A percentile compares a stretch with the other conserved stretches of the same genome.
These are phyloP conservation scores for Peribolospora kevripleyi DNA, from an alignment of 768 basidiomycete genomes.

Conservation along the genomic window DNA sequence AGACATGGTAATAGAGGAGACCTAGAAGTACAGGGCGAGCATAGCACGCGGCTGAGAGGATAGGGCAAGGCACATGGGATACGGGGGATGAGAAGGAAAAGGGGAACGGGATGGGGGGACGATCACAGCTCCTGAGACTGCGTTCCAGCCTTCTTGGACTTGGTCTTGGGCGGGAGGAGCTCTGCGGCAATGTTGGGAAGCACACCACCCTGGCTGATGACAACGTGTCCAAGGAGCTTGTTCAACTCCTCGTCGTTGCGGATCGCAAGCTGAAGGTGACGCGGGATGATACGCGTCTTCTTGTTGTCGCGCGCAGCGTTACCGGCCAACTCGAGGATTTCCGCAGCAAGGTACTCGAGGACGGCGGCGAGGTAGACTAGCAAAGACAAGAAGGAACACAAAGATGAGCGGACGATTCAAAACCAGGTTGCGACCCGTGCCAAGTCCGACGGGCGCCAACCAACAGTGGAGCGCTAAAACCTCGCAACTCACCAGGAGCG, in stretches of 20 bases:
- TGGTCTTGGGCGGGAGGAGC: conserved; percentile 17
- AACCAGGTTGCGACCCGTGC: neutral
- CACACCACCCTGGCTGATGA: conserved; percentile 55
- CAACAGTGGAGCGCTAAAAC: neutral
- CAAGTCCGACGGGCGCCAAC: neutral
- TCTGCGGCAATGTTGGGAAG: conserved; percentile 35
- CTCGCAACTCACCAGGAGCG: conserved; percentile 30
- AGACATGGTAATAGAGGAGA: no score
- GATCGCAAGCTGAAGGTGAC: conserved; percentile 50
- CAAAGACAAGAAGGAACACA: neutral
- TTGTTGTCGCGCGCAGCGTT: conserved; percentile 47
- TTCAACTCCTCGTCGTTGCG: conserved; percentile 47
- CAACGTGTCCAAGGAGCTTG: conserved; percentile 29
- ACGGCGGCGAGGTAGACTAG: conserved; percentile 62
- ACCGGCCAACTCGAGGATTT: conserved; percentile 66
- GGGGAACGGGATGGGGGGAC: neutral
- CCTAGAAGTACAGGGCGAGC: no score
- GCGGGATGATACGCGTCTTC: conserved; percentile 58
- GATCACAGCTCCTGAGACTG: conserved; percentile 5
- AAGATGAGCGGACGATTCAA: neutral
- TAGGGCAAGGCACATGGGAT: no score
- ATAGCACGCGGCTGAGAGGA: no score
- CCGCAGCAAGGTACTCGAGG: conserved; percentile 64
- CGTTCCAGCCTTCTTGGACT: conserved; percentile 1
- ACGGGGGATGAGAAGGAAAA: neutral